Evolutionary conservation across 2,329 filamentous ascomycete species (phyloP), one percentile per base, ranked within the genome.

Genomic region (Neurospora crassa): DNA sequence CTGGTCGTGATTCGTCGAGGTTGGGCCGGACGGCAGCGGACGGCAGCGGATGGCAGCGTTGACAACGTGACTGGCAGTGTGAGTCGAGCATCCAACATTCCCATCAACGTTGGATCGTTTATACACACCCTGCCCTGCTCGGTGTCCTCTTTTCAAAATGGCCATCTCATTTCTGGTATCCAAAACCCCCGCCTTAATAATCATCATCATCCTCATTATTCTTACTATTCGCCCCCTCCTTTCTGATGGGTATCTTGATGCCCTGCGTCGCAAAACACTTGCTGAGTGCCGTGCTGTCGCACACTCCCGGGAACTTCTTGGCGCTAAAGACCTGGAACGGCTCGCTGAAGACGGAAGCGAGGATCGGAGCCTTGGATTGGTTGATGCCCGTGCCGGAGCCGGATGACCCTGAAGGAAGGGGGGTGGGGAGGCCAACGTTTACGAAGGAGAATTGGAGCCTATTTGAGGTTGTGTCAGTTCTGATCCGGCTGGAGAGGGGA

Each of bases 261-360:
- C 96, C 96, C 78, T 99, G 96, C 1, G 88, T 86, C 3, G 96
- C 95, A 82, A 99, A 98, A 73, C 90, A 92, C 81, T 96, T 97
- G 85, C 94, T 97, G 20, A 98, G 83, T 4, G 89, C 82, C 0
- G 96, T 99, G 80, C 92, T 96, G 79, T 98, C 95, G 71, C 97
- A 97, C 1, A 99, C 96, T 53, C 96, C 96, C 0, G 96, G 96
- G 81, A 99, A 99, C 78, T 97, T 97, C 86, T 99, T 99, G 68
- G 96, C 96, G 2, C 93, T 97, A 82, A 91, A 98, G 40, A 99
- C 96, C 70, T 93, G 92, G 84, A 99, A 98, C 2, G 90, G 87
- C 5, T 97, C 92, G 68, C 92, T 96, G 81, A 95, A 98, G 76
- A 90, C 91, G 10, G 90, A 91, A 0, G 95, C 94, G 20, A 98